These are phyloP conservation scores for Potentilla sterilis DNA, from an alignment of 306 rosid genomes.

Conservation along the genomic window DNA sequence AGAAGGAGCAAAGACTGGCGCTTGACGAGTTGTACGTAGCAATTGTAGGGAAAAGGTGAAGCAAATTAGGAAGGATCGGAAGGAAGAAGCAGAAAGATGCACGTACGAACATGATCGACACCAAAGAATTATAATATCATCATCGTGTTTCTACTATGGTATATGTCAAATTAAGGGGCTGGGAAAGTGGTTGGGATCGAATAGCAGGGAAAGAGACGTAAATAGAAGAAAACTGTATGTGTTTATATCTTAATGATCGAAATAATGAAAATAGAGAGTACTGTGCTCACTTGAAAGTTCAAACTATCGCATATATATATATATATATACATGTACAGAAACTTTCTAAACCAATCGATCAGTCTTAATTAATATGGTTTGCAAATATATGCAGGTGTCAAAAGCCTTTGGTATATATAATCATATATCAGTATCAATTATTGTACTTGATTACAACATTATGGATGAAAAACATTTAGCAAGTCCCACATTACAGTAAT, in stretches of 20 bases:
- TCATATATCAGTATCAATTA: too few species aligned
- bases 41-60: slow-evolving; percentile 27
- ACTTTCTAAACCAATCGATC: too few species aligned
- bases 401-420: too few species aligned
- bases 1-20: neutral
- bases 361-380: too few species aligned
- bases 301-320: neutral
- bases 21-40: neutral
- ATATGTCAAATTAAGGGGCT: neutral
- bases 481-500: neutral
- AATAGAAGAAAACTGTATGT: neutral
- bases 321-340: too few species aligned
- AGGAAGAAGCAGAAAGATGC: slow-evolving; percentile 10
- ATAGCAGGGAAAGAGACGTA: neutral
- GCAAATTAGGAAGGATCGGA: neutral
- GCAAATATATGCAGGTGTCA: too few species aligned
- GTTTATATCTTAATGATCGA: neutral
- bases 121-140: neutral
- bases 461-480: neutral
- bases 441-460: too few species aligned
- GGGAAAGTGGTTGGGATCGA: neutral
- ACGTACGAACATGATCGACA: neutral
- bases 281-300: neutral
- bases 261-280: too few species aligned
- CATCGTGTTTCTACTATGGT: neutral